These are phyloP conservation scores for Sclerotinia glacialis DNA, from an alignment of 2,329 filamentous ascomycete genomes.

Conservation along the genomic window DNA sequence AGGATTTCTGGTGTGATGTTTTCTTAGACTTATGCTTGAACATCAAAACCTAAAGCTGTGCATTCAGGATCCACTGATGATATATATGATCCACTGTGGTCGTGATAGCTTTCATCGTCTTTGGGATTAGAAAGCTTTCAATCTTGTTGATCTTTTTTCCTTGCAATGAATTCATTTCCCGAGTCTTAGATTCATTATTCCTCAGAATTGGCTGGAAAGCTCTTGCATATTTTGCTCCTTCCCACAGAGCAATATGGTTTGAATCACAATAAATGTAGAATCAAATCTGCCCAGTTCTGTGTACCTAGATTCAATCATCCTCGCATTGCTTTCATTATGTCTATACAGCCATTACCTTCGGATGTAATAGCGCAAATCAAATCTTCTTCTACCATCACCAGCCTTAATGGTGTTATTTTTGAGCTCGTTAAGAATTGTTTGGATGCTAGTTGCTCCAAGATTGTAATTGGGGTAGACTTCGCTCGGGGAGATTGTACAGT, in stretches of 20 bases:
- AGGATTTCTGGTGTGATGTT: neutral
- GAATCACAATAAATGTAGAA: neutral
- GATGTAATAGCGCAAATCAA: conserved; percentile 75
- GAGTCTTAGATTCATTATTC: neutral
- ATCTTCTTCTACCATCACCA: conserved; percentile 77
- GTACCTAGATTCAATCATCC: no score
- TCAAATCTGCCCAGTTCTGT: neutral
- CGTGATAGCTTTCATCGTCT: neutral
- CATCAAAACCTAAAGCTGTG: neutral
- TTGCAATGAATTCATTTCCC: neutral
- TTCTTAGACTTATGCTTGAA: neutral
- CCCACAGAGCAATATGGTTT: neutral
- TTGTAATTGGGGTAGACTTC: conserved; percentile 73
- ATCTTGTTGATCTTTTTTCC: neutral
- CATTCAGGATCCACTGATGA: neutral
- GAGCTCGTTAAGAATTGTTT: conserved; percentile 80
- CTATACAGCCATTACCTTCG: conserved; percentile 66
- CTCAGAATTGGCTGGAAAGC: conserved; percentile 3
- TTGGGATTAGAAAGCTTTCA: neutral
- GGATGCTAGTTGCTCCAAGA: conserved; percentile 68
- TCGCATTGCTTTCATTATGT: conserved; percentile 40
- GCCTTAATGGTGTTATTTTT: conserved; percentile 66
- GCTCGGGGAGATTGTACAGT: conserved; percentile 71
- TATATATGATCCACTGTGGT: neutral
- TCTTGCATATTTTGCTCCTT: conserved; percentile 15